These are phyloP conservation scores for Elsinoe fawcettii DNA, from an alignment of 2,329 filamentous ascomycete species.

Conservation along the genomic window DNA sequence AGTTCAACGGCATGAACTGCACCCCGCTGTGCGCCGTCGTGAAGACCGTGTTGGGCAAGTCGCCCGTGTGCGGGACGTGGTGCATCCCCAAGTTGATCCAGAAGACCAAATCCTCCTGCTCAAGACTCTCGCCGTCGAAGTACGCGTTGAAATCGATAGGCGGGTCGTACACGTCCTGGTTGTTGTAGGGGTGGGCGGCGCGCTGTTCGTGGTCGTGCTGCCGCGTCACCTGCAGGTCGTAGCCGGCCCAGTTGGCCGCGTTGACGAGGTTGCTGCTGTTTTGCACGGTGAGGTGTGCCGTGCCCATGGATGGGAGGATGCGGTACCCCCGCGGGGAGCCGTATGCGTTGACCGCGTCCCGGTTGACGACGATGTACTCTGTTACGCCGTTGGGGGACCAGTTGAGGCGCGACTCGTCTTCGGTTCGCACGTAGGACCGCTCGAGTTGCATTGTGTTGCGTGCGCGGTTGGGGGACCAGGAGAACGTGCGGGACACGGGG, in stretches of 20 bases:
- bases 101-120: slow-evolving; percentile 43
- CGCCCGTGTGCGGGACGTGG: slow-evolving; percentile 48
- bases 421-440: slow-evolving; percentile 33
- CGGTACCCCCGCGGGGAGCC: slow-evolving; percentile 49
- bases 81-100: slow-evolving; percentile 53
- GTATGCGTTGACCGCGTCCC: slow-evolving; percentile 40
- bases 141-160: slow-evolving; percentile 39
- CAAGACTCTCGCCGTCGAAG: slow-evolving; percentile 37
- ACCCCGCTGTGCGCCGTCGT: slow-evolving; percentile 41
- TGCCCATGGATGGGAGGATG: slow-evolving; percentile 32
- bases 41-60: slow-evolving; percentile 48
- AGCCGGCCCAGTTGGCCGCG: slow-evolving; percentile 31
- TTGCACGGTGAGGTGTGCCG: slow-evolving; percentile 24
- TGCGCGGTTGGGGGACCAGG: slow-evolving; percentile 42
- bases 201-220: slow-evolving; percentile 42
- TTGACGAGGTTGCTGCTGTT: slow-evolving; percentile 23
- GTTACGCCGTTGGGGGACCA: slow-evolving; percentile 44
- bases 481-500: slow-evolving; percentile 32
- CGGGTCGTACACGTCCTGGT: slow-evolving; percentile 33
- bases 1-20: slow-evolving; percentile 40
- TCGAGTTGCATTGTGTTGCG: slow-evolving; percentile 48
- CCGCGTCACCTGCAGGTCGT: slow-evolving; percentile 35
- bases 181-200: slow-evolving; percentile 31
- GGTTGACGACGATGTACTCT: slow-evolving; percentile 47
- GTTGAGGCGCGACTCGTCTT: slow-evolving; percentile 34